These are phyloP conservation scores for Blumeriella jaapii DNA, from an alignment of 2,329 filamentous ascomycete species.

Conservation along the genomic window DNA sequence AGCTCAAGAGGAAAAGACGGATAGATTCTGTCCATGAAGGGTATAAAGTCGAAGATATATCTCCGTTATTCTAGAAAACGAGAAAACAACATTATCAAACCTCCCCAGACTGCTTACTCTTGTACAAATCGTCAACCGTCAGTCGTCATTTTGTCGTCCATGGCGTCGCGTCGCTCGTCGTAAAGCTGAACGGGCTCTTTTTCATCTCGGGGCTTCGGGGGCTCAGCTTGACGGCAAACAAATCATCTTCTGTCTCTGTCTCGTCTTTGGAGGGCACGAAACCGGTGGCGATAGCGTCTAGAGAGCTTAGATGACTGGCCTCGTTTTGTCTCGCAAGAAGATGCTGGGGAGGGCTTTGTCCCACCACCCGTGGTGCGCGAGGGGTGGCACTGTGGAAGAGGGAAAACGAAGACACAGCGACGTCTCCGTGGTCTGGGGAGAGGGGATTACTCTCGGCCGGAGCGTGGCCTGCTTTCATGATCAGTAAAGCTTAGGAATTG, in stretches of 20 bases:
- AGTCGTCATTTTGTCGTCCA: slow-evolving; percentile 20
- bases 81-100: no score
- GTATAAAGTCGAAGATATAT: no score
- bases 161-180: slow-evolving; percentile 22
- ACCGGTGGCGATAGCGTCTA: slow-evolving; percentile 30
- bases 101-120: no score
- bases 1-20: no score
- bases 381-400: slow-evolving; percentile 39
- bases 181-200: slow-evolving; percentile 64
- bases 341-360: slow-evolving; percentile 21
- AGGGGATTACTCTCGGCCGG: slow-evolving; percentile 30
- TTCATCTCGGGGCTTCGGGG: slow-evolving; percentile 78
- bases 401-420: slow-evolving; percentile 51
- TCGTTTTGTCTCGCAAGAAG: slow-evolving; percentile 18
- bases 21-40: no score
- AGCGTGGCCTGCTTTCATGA: slow-evolving; percentile 5
- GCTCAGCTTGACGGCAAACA: slow-evolving; percentile 81
- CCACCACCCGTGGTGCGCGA: slow-evolving; percentile 31
- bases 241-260: slow-evolving; percentile 57
- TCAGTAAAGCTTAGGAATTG: no score
- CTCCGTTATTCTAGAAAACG: no score
- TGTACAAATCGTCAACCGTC: slow-evolving; percentile 9
- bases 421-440: slow-evolving; percentile 50
- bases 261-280: slow-evolving; percentile 27
- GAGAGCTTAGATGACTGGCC: slow-evolving; percentile 21